These are phyloP conservation scores for Lyophyllum shimeji DNA, from an alignment of 768 basidiomycete genomes.

Conservation along the genomic window DNA sequence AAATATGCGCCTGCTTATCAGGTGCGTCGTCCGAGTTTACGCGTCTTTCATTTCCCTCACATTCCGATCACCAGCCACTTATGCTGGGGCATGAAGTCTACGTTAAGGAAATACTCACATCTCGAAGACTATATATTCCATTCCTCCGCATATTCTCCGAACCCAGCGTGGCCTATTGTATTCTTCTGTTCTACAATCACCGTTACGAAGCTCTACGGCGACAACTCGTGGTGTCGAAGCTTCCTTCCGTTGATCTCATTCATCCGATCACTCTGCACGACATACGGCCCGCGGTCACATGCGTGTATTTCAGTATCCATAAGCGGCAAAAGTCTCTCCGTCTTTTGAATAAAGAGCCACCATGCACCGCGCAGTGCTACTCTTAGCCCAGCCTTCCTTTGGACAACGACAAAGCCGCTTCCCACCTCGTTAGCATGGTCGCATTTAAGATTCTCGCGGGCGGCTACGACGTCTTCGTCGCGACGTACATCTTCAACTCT, in stretches of 20 bases:
- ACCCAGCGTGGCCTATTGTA: neutral
- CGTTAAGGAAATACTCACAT: neutral
- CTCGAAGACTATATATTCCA: neutral
- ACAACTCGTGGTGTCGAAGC: neutral
- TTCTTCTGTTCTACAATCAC: neutral
- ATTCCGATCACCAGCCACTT: neutral
- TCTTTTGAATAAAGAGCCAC: neutral
- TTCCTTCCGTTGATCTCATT: neutral
- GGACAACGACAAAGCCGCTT: neutral
- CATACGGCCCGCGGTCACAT: neutral
- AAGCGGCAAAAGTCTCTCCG: neutral
- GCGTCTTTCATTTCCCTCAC: neutral
- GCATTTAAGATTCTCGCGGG: conserved; percentile 69
- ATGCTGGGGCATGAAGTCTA: neutral
- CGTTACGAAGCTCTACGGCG: neutral
- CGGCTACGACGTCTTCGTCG: conserved; percentile 61
- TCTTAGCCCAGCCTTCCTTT: too few relatives aligned
- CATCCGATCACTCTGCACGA: neutral
- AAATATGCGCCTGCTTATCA: neutral
- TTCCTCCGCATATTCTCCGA: conserved; percentile 1
- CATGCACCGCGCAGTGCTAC: neutral
- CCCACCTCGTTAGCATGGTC: conserved; percentile 44
- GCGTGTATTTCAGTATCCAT: neutral
- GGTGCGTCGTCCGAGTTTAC: neutral
- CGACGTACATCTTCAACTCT: conserved; percentile 62